These are phyloP conservation scores for Pseudocercospora macadamiae DNA, from an alignment of 2,329 filamentous ascomycete genomes.

Conservation along the genomic window DNA sequence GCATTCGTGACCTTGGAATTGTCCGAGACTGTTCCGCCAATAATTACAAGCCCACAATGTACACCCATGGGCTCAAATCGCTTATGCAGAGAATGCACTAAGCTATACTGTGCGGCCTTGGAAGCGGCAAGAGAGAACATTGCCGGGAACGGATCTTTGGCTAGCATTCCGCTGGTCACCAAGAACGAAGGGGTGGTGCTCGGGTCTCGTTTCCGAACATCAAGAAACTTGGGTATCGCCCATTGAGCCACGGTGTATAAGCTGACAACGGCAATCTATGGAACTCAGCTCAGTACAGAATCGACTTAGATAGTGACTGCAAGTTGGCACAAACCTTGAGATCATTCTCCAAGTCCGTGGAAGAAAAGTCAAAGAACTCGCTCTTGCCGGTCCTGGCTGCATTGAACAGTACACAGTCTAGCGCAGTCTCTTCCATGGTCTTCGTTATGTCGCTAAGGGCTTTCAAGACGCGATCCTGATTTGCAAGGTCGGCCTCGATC, in stretches of 20 bases:
- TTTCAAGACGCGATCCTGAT: constrained; percentile 40
- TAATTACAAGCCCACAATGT: constrained; percentile 48
- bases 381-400: constrained; percentile 50
- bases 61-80: constrained; percentile 44
- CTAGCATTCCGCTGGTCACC: constrained; percentile 52
- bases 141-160: constrained; percentile 41
- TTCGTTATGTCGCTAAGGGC: constrained; percentile 46
- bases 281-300: constrained; percentile 2
- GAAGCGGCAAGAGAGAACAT: constrained; percentile 51
- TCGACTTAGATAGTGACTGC: background rate
- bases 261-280: constrained; percentile 48
- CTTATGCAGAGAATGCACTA: constrained; percentile 48
- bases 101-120: constrained; percentile 55
- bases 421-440: constrained; percentile 35
- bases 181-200: constrained; percentile 48
- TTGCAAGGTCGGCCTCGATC: constrained; percentile 48
- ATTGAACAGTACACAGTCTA: constrained; percentile 56
- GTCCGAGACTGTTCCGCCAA: constrained; percentile 44
- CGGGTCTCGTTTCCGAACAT: constrained; percentile 25
- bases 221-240: constrained; percentile 46
- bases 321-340: constrained; percentile 43
- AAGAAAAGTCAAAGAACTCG: constrained; percentile 44
- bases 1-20: constrained; percentile 46
- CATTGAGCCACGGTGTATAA: constrained; percentile 51
- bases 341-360: constrained; percentile 53